Evolutionary conservation across 305 asterid genomes (phyloP).

Genomic region (Solanum hybrid): DNA sequence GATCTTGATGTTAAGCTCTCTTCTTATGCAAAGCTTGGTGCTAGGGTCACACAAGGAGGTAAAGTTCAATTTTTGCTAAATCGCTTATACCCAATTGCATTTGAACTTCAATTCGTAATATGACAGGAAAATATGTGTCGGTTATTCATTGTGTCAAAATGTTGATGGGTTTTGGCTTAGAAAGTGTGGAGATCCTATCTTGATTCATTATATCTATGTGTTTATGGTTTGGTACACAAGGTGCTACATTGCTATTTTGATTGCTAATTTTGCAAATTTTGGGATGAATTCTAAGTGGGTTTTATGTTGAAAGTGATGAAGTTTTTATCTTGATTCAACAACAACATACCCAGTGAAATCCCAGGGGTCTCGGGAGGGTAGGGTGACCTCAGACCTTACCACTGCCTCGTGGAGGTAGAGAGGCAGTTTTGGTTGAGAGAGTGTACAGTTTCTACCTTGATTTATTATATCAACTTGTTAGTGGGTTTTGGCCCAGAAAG

Average conservation of each 20-base stretch:
- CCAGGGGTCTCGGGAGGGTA: background rate
- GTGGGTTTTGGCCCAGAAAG: background rate
- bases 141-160: background rate
- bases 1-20: conserved; percentile 97
- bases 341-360: background rate
- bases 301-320: background rate
- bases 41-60: conserved; percentile 88
- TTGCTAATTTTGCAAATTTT: background rate
- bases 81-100: background rate
- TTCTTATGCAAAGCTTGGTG: conserved; percentile 92
- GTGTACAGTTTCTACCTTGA: background rate
- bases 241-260: background rate
- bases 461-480: background rate
- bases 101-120: background rate
- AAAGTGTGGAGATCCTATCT: background rate
- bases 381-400: background rate
- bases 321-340: background rate
- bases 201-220: background rate
- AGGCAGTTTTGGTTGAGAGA: background rate
- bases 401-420: background rate
- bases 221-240: background rate
- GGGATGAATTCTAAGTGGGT: background rate
- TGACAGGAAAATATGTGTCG: background rate
- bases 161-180: background rate
- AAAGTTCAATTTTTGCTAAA: background rate